Percentiles rank a stretch among this genome's conserved stretches.
Conservation (phyloP, 257 asterid species). For the Galeopsis tetrahit region DNA sequence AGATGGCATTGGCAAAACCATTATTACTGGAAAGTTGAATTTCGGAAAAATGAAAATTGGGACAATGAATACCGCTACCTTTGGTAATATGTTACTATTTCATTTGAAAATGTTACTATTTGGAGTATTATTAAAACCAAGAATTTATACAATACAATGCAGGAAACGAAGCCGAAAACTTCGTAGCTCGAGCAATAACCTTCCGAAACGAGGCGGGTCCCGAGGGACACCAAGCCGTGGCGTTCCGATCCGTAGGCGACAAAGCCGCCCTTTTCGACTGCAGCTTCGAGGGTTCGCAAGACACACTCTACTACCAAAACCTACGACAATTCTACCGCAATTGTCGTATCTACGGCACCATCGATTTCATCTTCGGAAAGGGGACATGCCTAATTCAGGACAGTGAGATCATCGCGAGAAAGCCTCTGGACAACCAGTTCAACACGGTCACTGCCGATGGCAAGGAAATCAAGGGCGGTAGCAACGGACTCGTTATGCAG, state of each 20-base stretch:
- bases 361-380: slow-evolving; percentile 80
- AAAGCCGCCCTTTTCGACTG: slow-evolving; percentile 64
- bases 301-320: slow-evolving; percentile 69
- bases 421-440: slow-evolving; percentile 44
- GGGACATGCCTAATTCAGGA: slow-evolving; percentile 69
- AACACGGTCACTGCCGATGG: slow-evolving; percentile 83
- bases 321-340: slow-evolving; percentile 64
- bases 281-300: slow-evolving; percentile 73
- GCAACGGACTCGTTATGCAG: slow-evolving; percentile 64
- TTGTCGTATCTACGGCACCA: slow-evolving; percentile 71
- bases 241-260: slow-evolving; percentile 56
- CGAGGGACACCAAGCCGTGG: slow-evolving; percentile 74
- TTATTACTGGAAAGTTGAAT: slow-evolving; percentile 56
- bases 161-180: slow-evolving; percentile 51
- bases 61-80: slow-evolving; percentile 69
- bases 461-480: slow-evolving; percentile 30
- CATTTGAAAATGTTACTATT: no score
- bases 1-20: slow-evolving; percentile 71
- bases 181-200: slow-evolving; percentile 61
- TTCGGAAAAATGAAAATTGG: slow-evolving; percentile 26
- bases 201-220: slow-evolving; percentile 74
- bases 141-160: neutral
- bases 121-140: no score
- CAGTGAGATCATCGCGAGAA: slow-evolving; percentile 57
- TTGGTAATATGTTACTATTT: slow-evolving; percentile 32